Percentiles rank a stretch among this genome's conserved stretches.
Evolutionary conservation across 805 yeast species (phyloP).

Genomic region (Ogataea kodamae): DNA sequence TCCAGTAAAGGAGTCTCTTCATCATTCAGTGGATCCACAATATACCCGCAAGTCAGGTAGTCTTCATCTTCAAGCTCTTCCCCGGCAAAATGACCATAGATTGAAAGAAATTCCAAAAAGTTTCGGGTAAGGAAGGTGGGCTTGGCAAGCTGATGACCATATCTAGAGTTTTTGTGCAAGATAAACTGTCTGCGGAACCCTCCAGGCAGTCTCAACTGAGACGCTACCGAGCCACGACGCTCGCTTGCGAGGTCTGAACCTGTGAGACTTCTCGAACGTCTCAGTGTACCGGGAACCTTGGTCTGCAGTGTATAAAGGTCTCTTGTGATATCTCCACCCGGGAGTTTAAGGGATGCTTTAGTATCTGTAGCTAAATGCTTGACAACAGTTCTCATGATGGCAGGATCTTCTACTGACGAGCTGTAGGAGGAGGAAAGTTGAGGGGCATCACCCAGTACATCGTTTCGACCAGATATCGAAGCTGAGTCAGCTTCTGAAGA

Average conservation of each 20-base stretch:
- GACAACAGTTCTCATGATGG: constrained; percentile 31
- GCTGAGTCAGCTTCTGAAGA: constrained; percentile 13
- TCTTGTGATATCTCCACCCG: constrained; percentile 52
- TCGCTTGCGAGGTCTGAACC: constrained; percentile 29
- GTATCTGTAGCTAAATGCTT: constrained; percentile 38
- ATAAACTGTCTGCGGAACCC: constrained; percentile 76
- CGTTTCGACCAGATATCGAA: constrained; percentile 10
- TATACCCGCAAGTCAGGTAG: constrained; percentile 46
- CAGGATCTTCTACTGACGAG: constrained; percentile 33
- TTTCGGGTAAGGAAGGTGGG: constrained; percentile 61
- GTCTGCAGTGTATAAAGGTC: constrained; percentile 38
- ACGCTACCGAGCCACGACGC: constrained; percentile 62
- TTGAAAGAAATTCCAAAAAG: constrained; percentile 70
- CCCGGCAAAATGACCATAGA: constrained; percentile 87
- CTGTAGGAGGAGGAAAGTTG: constrained; percentile 22
- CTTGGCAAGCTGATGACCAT: constrained; percentile 28
- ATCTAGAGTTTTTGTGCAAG: constrained; percentile 29
- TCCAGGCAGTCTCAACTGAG: constrained; percentile 73
- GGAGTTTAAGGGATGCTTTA: constrained; percentile 35
- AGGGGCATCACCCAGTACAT: constrained; percentile 2
- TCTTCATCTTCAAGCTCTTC: constrained; percentile 73
- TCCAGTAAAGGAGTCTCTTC: constrained; percentile 35
- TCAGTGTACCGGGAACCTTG: constrained; percentile 11
- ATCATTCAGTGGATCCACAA: constrained; percentile 26
- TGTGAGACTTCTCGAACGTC: constrained; percentile 30